Evolutionary conservation across 148 eudicot species (phyloP).

Genomic region (Vaccinium corymbosum): DNA sequence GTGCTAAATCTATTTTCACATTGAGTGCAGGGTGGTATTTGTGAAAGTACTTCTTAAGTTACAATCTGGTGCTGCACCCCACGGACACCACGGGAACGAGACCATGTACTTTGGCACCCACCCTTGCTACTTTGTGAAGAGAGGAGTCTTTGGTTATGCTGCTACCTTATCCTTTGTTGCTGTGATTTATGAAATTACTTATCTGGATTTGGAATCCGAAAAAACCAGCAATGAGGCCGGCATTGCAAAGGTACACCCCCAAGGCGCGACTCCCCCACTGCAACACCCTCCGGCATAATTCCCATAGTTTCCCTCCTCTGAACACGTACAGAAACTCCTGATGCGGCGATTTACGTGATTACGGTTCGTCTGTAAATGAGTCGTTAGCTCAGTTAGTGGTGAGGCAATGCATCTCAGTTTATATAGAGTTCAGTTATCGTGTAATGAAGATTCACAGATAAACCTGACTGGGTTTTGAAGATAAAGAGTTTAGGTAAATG

Average conservation of each 20-base stretch:
- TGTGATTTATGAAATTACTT: conserved; percentile 56
- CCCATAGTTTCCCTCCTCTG: conserved; percentile 25
- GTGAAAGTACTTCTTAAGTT: conserved; percentile 67
- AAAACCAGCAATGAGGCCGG: conserved; percentile 39
- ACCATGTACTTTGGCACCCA: no score
- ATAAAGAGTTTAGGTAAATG: no score
- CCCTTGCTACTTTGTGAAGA: conserved; percentile 75
- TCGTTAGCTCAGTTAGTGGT: no score
- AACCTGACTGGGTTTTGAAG: no score
- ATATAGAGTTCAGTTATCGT: no score
- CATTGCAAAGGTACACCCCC: conserved; percentile 84
- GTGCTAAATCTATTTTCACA: no score
- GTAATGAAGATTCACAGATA: no score
- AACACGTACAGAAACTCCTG: conserved; percentile 38
- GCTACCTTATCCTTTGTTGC: conserved; percentile 58
- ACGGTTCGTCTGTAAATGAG: no score
- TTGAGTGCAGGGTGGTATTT: conserved; percentile 52
- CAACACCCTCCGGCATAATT: not conserved
- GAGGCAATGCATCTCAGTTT: no score
- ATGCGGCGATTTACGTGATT: conserved; percentile 63
- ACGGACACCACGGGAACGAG: conserved; percentile 61
- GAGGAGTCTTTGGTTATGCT: conserved; percentile 80
- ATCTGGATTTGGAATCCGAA: conserved; percentile 46
- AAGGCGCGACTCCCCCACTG: conserved; percentile 19
- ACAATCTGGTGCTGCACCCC: conserved; percentile 69